These are phyloP conservation scores for Chara braunii DNA, from an alignment of 139 green algal genomes.

Conservation along the genomic window DNA sequence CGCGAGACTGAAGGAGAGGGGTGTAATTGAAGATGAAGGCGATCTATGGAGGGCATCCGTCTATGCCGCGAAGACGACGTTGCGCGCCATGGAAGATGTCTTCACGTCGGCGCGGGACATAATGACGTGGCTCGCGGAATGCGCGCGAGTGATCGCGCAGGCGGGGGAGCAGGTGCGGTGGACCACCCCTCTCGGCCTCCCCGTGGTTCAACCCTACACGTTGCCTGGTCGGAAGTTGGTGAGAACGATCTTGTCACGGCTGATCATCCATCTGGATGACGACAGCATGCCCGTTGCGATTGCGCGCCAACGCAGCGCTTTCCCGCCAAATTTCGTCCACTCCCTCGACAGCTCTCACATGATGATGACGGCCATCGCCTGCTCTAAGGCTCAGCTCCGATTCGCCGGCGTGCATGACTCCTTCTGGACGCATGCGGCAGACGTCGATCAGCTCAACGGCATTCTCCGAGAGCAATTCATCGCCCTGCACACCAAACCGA, in stretches of 20 bases:
- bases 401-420: conserved; percentile 93
- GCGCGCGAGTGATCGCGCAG: conserved; percentile 55
- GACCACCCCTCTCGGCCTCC: conserved; percentile 82
- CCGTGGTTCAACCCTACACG: conserved; percentile 85
- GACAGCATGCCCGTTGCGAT: conserved; percentile 45
- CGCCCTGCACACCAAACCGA: conserved; percentile 66
- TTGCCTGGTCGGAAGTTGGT: conserved; percentile 15
- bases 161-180: conserved; percentile 56
- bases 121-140: conserved; percentile 81
- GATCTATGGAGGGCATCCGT: conserved; percentile 46
- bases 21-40: conserved; percentile 39
- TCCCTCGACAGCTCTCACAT: conserved; percentile 91
- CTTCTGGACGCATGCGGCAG: conserved; percentile 92
- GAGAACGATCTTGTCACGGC: background rate
- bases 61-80: conserved; percentile 69
- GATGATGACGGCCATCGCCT: conserved; percentile 88
- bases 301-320: conserved; percentile 72
- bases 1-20: conserved; percentile 66
- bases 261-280: conserved; percentile 34
- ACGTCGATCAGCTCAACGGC: conserved; percentile 63
- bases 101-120: conserved; percentile 70
- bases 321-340: conserved; percentile 97
- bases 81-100: conserved; percentile 69
- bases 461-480: conserved; percentile 82
- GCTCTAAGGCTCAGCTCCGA: conserved; percentile 49